Percentiles rank a stretch among this genome's conserved stretches.
phyloP scores from a whole-genome alignment of 306 rosid species.

The Morella rubra region DNA sequence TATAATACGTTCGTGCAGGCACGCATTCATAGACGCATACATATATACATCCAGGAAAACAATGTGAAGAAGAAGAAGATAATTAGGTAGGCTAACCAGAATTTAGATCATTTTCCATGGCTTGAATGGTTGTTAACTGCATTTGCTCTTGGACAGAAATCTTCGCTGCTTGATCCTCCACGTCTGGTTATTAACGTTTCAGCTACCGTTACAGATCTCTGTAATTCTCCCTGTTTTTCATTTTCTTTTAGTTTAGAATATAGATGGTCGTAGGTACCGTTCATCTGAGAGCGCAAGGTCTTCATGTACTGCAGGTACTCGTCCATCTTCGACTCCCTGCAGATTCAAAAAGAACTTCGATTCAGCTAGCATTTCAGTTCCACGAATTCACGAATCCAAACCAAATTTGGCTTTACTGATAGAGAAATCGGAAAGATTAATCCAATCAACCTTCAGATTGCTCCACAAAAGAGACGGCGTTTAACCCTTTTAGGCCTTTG shows the following conservation, averaged over 20 bases:
- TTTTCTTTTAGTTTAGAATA: not conserved
- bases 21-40: not conserved
- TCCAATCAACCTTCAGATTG: not conserved
- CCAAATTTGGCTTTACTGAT: not conserved
- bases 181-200: conserved; percentile 43
- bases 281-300: conserved; percentile 83
- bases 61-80: conserved; percentile 4
- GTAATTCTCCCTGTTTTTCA: not conserved
- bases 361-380: not conserved
- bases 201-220: not conserved
- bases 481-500: not conserved
- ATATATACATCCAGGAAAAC: not conserved
- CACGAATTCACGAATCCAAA: not conserved
- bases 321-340: conserved; percentile 50
- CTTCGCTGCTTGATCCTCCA: conserved; percentile 86
- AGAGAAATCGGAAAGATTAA: not conserved
- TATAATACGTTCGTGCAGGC: not conserved
- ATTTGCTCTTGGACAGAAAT: conserved; percentile 75
- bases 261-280: conserved; percentile 48
- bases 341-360: conserved; percentile 10
- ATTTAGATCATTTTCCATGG: conserved; percentile 56
- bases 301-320: conserved; percentile 80
- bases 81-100: conserved; percentile 44
- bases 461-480: not conserved
- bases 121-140: conserved; percentile 58